These are phyloP conservation scores for Capronia epimyces DNA, from an alignment of 2,329 filamentous ascomycete genomes.

Conservation along the genomic window DNA sequence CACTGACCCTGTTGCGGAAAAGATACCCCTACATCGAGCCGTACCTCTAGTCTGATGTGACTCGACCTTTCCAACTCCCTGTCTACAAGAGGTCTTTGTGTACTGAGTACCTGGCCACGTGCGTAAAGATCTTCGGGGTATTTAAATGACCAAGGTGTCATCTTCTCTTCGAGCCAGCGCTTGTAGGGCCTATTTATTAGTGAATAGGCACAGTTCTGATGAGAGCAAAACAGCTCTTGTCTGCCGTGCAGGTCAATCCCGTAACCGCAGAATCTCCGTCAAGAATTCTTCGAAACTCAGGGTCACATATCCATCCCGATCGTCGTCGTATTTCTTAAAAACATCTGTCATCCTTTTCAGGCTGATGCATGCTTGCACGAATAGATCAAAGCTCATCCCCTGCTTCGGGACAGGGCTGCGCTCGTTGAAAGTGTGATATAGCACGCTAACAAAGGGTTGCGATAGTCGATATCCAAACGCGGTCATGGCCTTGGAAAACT, in stretches of 20 bases:
- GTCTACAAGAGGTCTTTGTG: too few relatives aligned
- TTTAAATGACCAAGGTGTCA: too few relatives aligned
- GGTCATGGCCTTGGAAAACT: constrained; percentile 85
- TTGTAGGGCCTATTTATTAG: not conserved
- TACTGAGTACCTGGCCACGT: too few relatives aligned
- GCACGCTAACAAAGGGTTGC: constrained; percentile 71
- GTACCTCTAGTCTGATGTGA: not conserved
- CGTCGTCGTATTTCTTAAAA: constrained; percentile 97
- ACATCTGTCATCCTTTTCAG: constrained; percentile 98
- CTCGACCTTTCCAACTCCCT: too few relatives aligned
- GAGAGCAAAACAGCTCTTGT: not conserved
- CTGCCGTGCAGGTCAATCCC: constrained; percentile 18
- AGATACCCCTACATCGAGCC: not conserved
- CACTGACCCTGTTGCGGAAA: too few relatives aligned
- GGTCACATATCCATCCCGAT: constrained; percentile 88
- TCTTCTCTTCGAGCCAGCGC: too few relatives aligned
- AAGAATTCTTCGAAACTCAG: constrained; percentile 77
- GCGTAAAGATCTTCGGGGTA: too few relatives aligned
- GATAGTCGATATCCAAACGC: constrained; percentile 91
- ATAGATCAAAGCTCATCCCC: constrained; percentile 87
- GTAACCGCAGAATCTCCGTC: constrained; percentile 38
- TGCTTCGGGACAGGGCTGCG: constrained; percentile 42
- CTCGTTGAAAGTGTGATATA: constrained; percentile 81
- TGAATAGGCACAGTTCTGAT: not conserved
- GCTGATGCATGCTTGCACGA: constrained; percentile 94